Conservation (phyloP, 495 filamentous ascomycete species). For the Recurvomyces mirabilis region DNA sequence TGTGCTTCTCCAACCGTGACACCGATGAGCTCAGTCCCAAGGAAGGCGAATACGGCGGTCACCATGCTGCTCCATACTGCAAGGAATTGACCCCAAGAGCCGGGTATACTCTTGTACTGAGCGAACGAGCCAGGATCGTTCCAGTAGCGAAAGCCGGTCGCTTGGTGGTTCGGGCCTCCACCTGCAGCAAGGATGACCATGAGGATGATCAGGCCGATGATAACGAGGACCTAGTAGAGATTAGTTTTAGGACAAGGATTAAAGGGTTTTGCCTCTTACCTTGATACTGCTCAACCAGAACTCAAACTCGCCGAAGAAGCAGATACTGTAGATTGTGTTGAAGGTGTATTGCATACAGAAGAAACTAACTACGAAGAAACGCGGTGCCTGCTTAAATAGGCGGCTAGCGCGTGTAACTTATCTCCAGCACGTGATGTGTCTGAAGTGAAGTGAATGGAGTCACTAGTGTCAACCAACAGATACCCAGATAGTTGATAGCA, state of each 20-base stretch:
- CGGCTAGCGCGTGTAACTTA: too few species aligned
- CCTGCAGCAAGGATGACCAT: conserved; percentile 58
- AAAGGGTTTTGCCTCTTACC: too few species aligned
- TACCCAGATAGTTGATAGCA: conserved; percentile 41
- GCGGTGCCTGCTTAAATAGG: too few species aligned
- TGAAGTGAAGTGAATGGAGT: too few species aligned
- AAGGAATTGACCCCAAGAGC: conserved; percentile 24
- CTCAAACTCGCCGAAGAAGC: conserved; percentile 40
- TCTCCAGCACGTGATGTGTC: too few species aligned
- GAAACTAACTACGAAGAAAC: too few species aligned
- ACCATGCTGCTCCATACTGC: conserved; percentile 34
- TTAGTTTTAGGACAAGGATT: too few species aligned
- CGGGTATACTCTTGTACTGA: conserved; percentile 34
- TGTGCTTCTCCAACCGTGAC: conserved; percentile 70
- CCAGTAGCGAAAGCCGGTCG: conserved; percentile 62
- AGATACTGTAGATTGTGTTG: too few species aligned
- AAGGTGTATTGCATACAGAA: too few species aligned
- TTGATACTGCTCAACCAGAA: conserved; percentile 37
- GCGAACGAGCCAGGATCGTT: conserved; percentile 56
- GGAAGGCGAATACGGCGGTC: conserved; percentile 36
- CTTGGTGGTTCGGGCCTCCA: conserved; percentile 48
- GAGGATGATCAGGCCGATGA: conserved; percentile 38
- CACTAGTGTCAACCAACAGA: conserved; percentile 49
- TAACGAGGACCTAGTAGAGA: too few species aligned
- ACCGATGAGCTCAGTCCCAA: conserved; percentile 53